Evolutionary conservation across 495 filamentous ascomycete species (phyloP).

Genomic region (Delitschia confertaspora): DNA sequence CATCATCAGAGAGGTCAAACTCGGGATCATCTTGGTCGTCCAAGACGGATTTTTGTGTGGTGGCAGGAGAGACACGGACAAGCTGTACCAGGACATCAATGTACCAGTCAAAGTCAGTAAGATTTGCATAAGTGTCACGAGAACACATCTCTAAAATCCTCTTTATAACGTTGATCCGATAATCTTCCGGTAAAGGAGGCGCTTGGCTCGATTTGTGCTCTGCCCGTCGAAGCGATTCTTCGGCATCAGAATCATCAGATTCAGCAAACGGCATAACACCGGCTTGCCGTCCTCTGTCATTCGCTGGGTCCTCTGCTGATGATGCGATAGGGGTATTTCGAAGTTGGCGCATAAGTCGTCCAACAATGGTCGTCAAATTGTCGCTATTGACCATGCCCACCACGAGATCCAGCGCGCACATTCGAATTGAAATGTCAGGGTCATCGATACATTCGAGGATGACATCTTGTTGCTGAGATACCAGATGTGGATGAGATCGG

Average conservation of each 20-base stretch:
- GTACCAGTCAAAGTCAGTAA: slow-evolving; percentile 95
- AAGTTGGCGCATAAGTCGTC: slow-evolving; percentile 77
- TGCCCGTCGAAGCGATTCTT: slow-evolving; percentile 34
- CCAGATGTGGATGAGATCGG: slow-evolving; percentile 73
- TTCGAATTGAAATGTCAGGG: slow-evolving; percentile 87
- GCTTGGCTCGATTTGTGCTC: slow-evolving; percentile 31
- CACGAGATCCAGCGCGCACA: slow-evolving; percentile 82
- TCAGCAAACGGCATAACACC: slow-evolving; percentile 42
- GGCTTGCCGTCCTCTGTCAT: slow-evolving; percentile 29
- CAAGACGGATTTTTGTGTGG: slow-evolving; percentile 8
- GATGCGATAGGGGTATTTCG: slow-evolving; percentile 42
- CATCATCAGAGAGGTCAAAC: slow-evolving; percentile 35
- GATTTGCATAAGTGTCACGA: slow-evolving; percentile 73
- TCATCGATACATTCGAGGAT: slow-evolving; percentile 95
- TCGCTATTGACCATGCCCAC: slow-evolving; percentile 84
- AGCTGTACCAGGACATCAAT: slow-evolving; percentile 75
- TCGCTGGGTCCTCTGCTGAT: slow-evolving; percentile 30
- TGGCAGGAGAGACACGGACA: slow-evolving; percentile 54
- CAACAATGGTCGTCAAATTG: slow-evolving; percentile 72
- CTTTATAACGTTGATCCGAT: slow-evolving; percentile 66
- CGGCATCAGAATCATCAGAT: slow-evolving; percentile 50
- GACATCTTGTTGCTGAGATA: slow-evolving; percentile 85
- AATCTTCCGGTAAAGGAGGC: slow-evolving; percentile 63
- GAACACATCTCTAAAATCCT: slow-evolving; percentile 85
- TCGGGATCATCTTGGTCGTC: slow-evolving; percentile 21